Evolutionary conservation across 345 rosid species (phyloP).

Genomic region (Gossypium rotundifolium): DNA sequence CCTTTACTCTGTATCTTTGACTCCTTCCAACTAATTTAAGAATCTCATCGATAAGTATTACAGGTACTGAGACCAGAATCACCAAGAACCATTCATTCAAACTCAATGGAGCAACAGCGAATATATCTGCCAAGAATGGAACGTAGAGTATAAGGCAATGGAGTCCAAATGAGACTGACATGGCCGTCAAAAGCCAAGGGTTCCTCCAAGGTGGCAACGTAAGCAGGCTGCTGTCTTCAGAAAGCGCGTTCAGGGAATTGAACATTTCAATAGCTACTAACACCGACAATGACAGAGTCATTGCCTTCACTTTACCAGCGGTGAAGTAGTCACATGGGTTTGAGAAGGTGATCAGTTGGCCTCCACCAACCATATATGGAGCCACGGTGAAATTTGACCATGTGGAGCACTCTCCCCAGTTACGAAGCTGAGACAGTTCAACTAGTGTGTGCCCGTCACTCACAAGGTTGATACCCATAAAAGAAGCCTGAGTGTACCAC

Average conservation of each 20-base stretch:
- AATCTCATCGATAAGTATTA: slow-evolving; percentile 70
- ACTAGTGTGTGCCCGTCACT: slow-evolving; percentile 76
- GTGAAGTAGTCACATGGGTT: slow-evolving; percentile 71
- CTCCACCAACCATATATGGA: slow-evolving; percentile 52
- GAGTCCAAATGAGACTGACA: slow-evolving; percentile 75
- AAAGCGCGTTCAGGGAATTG: slow-evolving; percentile 81
- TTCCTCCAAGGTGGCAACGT: slow-evolving; percentile 90
- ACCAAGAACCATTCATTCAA: slow-evolving; percentile 75
- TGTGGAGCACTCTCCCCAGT: slow-evolving; percentile 55
- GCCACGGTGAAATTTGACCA: slow-evolving; percentile 69
- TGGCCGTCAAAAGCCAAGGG: slow-evolving; percentile 87
- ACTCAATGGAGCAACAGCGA: slow-evolving; percentile 73
- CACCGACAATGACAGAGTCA: slow-evolving; percentile 82
- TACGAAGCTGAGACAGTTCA: slow-evolving; percentile 60
- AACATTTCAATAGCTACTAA: slow-evolving; percentile 93
- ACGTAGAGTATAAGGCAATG: slow-evolving; percentile 80
- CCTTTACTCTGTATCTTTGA: slow-evolving; percentile 30
- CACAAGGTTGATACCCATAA: slow-evolving; percentile 64
- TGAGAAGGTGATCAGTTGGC: slow-evolving; percentile 27
- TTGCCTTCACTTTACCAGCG: slow-evolving; percentile 72
- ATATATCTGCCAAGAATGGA: slow-evolving; percentile 70
- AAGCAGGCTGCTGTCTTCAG: slow-evolving; percentile 77
- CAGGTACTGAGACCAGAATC: slow-evolving; percentile 70
- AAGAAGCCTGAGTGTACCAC: slow-evolving; percentile 84
- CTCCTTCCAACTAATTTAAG: slow-evolving; percentile 61